Evolutionary conservation across 352 stramenopile species (phyloP), one percentile per base, ranked within the genome.

Genomic region (Blastocystis hominis): DNA sequence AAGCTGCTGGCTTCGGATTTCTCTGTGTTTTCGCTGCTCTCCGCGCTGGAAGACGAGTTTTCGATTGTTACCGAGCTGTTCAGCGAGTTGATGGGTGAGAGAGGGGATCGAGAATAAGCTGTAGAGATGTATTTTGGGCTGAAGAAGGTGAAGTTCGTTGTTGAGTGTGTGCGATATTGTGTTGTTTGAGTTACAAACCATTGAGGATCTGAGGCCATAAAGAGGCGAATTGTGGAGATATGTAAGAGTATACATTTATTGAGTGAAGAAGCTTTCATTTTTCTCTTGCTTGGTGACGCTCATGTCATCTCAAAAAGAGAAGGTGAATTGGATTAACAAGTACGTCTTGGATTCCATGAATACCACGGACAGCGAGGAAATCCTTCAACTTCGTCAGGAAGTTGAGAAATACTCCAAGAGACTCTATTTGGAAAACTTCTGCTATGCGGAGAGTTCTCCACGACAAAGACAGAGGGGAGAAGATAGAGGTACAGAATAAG

Each of bases 161-260:
- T 80, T 24, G 55, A 80, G 50, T 80, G 69, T 63, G 62, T 44
- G 4, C 40, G 69, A 24, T 80, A 62, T 63, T 80, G 20, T 10
- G 5, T 2, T 24, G 40, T 38, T 80, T 80, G 61, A 42, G 38
- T 70, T 6, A 13, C 9, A 10, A 38, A 38, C 3, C 56, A 61
- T 61, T n/a, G n/a, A 61, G n/a, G 15, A 61, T n/a, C 53, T n/a
- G n/a, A 61, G n/a, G n/a, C 53, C n/a, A 15, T 61, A 61, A 30
- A 30, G 24, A 30, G 24, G 24, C 24, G 24, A 30, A 30, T 30
- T 30, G 24, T 30, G 24, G 24, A 30, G 24, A 30, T 30, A 30
- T 30, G 24, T 30, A 30, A 30, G 24, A 30, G 24, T 30, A 30
- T 30, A 30, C 24, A 30, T 30, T 30, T 30, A 30, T 30, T 30